Evolutionary conservation across 352 stramenopile genomes (phyloP).

Genomic region (Phytophthora fragariaefolia): DNA sequence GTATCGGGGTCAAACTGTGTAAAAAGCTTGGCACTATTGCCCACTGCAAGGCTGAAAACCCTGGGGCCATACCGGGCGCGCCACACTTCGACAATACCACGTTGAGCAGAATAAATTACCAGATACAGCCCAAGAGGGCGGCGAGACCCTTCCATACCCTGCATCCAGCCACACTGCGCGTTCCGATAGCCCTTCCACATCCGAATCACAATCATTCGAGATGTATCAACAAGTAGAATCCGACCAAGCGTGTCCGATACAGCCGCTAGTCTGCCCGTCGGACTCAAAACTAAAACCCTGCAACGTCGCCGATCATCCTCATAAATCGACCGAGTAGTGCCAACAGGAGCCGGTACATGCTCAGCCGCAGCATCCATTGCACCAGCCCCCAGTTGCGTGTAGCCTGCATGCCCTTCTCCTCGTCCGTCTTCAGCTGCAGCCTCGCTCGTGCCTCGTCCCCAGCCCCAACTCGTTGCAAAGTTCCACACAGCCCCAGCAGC

Average conservation of each 20-base stretch:
- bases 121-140: constrained; percentile 71
- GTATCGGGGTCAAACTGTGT: constrained; percentile 51
- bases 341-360: constrained; percentile 72
- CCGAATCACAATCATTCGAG: constrained; percentile 80
- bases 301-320: constrained; percentile 71
- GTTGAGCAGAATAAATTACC: constrained; percentile 86
- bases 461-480: constrained; percentile 87
- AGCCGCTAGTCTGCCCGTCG: constrained; percentile 68
- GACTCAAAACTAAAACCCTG: constrained; percentile 70
- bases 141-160: constrained; percentile 58
- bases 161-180: constrained; percentile 85
- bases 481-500: constrained; percentile 82
- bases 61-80: constrained; percentile 74
- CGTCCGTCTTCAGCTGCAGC: constrained; percentile 16
- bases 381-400: constrained; percentile 34
- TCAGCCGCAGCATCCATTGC: constrained; percentile 66
- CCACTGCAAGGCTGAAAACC: constrained; percentile 79
- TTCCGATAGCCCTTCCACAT: constrained; percentile 92
- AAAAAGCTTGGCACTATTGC: constrained; percentile 70
- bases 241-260: constrained; percentile 80
- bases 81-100: constrained; percentile 87
- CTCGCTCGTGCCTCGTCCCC: constrained; percentile 31
- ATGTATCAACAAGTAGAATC: constrained; percentile 81
- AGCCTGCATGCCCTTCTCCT: constrained; percentile 23
- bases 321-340: constrained; percentile 53